These are phyloP conservation scores for Vitis riparia DNA, from an alignment of 164 flowering plant genomes.

Conservation along the genomic window DNA sequence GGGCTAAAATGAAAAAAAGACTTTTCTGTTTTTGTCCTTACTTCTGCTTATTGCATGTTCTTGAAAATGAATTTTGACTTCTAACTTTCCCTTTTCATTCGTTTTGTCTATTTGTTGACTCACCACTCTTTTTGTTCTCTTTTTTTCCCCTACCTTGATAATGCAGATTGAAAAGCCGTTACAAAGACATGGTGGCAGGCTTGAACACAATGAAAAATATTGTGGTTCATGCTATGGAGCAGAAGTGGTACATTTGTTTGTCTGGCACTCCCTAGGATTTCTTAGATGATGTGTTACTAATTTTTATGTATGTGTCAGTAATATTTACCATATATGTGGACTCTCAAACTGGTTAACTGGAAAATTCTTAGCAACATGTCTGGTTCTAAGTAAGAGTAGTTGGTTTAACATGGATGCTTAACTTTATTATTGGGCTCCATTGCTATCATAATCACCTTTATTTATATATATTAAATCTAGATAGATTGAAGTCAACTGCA, in stretches of 20 bases:
- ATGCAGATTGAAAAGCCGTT: constrained; percentile 73
- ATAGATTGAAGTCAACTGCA: no score
- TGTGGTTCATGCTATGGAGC: constrained; percentile 89
- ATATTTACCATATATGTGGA: neutral
- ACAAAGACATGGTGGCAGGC: constrained; percentile 83
- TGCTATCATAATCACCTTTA: no score
- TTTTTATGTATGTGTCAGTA: neutral
- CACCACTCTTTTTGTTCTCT: neutral
- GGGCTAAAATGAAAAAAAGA: no score
- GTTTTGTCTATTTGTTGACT: neutral
- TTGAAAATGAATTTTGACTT: no score
- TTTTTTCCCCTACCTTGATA: neutral
- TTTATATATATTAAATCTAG: no score
- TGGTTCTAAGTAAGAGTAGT: no score
- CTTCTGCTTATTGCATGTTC: no score
- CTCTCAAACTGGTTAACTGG: neutral
- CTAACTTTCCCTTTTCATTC: neutral
- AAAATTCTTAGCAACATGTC: neutral
- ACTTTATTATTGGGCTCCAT: no score
- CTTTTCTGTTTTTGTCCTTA: no score
- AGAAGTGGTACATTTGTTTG: constrained; percentile 47
- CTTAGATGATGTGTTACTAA: neutral
- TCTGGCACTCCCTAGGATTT: neutral
- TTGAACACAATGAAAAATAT: constrained; percentile 72
- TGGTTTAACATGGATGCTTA: no score